phyloP scores from a whole-genome alignment of 257 asterid species.

The Cordia subcordata region DNA sequence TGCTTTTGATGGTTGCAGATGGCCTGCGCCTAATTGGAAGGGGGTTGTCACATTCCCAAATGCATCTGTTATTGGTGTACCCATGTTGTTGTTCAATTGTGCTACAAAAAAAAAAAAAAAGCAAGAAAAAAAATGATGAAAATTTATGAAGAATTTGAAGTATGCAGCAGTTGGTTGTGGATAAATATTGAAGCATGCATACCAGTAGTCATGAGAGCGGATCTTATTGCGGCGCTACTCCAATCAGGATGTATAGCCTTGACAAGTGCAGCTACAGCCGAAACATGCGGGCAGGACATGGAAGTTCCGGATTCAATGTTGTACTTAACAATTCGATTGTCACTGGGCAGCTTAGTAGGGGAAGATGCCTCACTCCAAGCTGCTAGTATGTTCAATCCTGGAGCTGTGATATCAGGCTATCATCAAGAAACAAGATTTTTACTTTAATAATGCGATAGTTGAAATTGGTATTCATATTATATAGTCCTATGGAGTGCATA shows the following conservation, averaged over 20 bases:
- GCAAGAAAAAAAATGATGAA: neutral
- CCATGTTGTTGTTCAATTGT: constrained; percentile 19
- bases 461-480: too few relatives aligned
- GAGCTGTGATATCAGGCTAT: constrained; percentile 45
- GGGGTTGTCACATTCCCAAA: constrained; percentile 25
- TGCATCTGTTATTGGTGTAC: constrained; percentile 27
- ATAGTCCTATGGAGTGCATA: too few relatives aligned
- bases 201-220: constrained; percentile 46
- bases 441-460: too few relatives aligned
- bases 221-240: constrained; percentile 53
- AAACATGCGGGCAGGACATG: constrained; percentile 56
- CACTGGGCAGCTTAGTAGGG: constrained; percentile 17
- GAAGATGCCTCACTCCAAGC: constrained; percentile 40
- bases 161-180: neutral
- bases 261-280: constrained; percentile 33
- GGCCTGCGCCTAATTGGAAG: constrained; percentile 46
- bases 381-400: constrained; percentile 38
- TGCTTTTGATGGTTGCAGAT: constrained; percentile 42
- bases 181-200: neutral
- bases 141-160: neutral
- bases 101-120: constrained; percentile 11
- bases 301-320: constrained; percentile 36
- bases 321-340: constrained; percentile 29
- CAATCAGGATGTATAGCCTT: constrained; percentile 51
- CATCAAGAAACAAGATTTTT: neutral